These are phyloP conservation scores for Sicyos edulis DNA, from an alignment of 306 rosid species.

Conservation along the genomic window DNA sequence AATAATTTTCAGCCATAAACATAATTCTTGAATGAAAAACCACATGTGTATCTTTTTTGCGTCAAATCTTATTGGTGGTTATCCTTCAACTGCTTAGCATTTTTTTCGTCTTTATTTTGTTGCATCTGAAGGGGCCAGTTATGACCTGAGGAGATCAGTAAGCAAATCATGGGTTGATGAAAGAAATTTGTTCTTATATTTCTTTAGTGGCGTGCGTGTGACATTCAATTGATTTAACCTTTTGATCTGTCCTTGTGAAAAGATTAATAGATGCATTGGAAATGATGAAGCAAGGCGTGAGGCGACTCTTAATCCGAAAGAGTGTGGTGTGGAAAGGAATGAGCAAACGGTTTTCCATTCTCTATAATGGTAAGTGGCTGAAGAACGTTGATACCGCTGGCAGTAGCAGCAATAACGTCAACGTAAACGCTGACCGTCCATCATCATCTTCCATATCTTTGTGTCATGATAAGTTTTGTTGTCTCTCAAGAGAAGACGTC, in stretches of 20 bases:
- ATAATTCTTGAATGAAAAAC: neutral
- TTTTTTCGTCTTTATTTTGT: neutral
- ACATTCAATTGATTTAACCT: neutral
- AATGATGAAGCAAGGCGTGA: slow-evolving; percentile 98
- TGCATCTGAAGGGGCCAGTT: neutral
- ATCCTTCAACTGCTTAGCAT: neutral
- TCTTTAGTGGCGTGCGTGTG: neutral
- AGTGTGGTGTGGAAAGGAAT: slow-evolving; percentile 89
- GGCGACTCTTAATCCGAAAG: slow-evolving; percentile 76
- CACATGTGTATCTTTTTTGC: neutral
- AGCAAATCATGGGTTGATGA: neutral
- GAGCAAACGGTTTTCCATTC: slow-evolving; percentile 91
- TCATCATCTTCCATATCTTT: slow-evolving; percentile 38
- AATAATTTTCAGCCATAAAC: neutral
- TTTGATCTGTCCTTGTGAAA: slow-evolving; percentile 13
- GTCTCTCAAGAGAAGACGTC: slow-evolving; percentile 95
- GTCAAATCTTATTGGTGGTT: neutral
- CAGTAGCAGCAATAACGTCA: slow-evolving; percentile 51
- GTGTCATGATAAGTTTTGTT: slow-evolving; percentile 56
- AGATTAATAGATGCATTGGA: slow-evolving; percentile 94
- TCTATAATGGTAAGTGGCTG: slow-evolving; percentile 88
- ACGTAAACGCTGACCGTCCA: slow-evolving; percentile 35
- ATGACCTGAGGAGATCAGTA: neutral
- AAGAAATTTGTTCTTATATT: neutral
- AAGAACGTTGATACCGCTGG: slow-evolving; percentile 55